These are phyloP conservation scores for Corylus avellana DNA, from an alignment of 306 rosid species.

Conservation along the genomic window DNA sequence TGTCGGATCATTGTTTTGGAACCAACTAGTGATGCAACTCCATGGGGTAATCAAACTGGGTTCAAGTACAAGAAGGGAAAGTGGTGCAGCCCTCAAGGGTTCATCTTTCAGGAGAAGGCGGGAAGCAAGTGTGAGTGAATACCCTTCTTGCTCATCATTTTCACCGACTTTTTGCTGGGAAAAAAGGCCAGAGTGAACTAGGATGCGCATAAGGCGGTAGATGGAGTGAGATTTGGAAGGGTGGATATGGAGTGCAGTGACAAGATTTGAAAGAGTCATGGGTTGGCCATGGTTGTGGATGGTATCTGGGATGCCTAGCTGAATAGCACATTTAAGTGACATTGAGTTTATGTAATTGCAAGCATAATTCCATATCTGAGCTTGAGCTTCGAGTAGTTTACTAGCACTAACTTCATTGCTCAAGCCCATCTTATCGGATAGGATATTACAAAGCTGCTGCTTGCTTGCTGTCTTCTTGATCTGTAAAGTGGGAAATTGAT, in stretches of 20 bases:
- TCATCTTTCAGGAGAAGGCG: conserved; percentile 19
- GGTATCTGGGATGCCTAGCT: too few species aligned
- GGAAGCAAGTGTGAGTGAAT: conserved; percentile 26
- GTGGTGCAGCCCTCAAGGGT: background rate
- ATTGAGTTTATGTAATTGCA: conserved; percentile 14
- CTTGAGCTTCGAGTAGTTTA: conserved; percentile 27
- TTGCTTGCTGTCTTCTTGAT: too few species aligned
- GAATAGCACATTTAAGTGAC: conserved; percentile 36
- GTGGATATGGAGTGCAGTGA: too few species aligned
- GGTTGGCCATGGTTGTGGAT: too few species aligned
- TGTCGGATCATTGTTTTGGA: background rate
- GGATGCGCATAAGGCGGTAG: too few species aligned
- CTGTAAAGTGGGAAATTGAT: too few species aligned
- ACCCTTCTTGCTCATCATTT: background rate
- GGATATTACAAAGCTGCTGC: too few species aligned
- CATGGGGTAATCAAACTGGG: background rate
- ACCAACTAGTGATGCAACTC: conserved; percentile 16
- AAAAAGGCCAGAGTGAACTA: too few species aligned
- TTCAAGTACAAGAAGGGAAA: conserved; percentile 1
- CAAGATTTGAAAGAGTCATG: too few species aligned
- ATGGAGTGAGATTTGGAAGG: too few species aligned
- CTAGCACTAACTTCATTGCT: background rate
- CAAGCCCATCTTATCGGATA: too few species aligned
- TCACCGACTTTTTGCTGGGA: background rate
- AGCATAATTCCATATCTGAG: conserved; percentile 18